Percentiles rank a stretch among this genome's conserved stretches.
Conservation (phyloP, 208 protist species). For the Crithidia brevicula region DNA sequence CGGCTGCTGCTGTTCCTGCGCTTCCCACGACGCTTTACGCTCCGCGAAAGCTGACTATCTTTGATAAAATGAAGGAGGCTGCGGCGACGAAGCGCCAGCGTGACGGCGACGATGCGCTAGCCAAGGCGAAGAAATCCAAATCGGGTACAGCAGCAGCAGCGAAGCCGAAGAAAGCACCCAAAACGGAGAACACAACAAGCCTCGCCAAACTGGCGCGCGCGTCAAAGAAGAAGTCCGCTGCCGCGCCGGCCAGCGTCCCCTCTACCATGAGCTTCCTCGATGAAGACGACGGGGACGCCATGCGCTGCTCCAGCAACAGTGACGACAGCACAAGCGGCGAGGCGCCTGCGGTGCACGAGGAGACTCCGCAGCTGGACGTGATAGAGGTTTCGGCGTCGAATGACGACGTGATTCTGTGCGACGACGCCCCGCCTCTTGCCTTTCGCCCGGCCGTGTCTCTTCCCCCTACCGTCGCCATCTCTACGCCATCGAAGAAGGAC, state of each 20-base stretch:
- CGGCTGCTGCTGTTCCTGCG: no score
- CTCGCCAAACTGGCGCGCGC: conserved; percentile 75
- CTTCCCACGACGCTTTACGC: no score
- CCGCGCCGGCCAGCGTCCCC: not conserved
- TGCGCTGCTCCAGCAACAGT: conserved; percentile 9
- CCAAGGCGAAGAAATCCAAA: conserved; percentile 26
- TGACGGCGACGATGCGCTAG: not conserved
- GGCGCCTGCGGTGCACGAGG: conserved; percentile 3
- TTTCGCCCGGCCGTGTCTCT: conserved; percentile 43
- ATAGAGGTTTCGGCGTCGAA: conserved; percentile 45
- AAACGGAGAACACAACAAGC: conserved; percentile 49
- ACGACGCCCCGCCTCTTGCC: conserved; percentile 71
- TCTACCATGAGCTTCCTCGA: conserved; percentile 28
- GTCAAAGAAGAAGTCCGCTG: conserved; percentile 37
- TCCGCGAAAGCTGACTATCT: conserved; percentile 39
- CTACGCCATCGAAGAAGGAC: conserved; percentile 5
- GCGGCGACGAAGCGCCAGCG: conserved; percentile 27
- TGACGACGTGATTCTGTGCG: conserved; percentile 84
- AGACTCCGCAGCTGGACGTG: conserved; percentile 43
- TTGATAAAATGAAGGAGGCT: conserved; percentile 41
- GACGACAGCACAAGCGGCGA: conserved; percentile 16
- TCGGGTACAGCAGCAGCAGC: not conserved
- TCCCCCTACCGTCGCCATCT: not conserved
- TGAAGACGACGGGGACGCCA: conserved; percentile 31
- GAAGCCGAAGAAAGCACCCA: conserved; percentile 30